Base-by-base conservation (phyloP, 1,139 yeast species). In the Saccharomyces hybrid region DNA sequence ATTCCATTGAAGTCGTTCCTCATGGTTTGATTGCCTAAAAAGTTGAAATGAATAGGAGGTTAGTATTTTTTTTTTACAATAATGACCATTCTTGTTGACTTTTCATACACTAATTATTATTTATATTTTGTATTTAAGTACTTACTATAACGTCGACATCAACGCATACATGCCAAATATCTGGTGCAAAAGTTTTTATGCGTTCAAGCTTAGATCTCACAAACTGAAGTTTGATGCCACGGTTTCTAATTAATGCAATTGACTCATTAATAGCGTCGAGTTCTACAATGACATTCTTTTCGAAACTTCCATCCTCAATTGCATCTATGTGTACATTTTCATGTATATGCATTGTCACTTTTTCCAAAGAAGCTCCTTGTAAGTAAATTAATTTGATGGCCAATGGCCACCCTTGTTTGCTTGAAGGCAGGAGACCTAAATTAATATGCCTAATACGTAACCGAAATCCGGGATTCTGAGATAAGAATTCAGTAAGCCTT, bases 101-200 rank as follows among this genome's bases (percentile, higher is more conserved):
- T 20, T 16, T 38, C n/a, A 20, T 9, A 9, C 9, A 16, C 11
- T 38, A 6, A n/a, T 32, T 32, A 5, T 32, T n/a, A n/a, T 32
- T 32, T 32, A 9, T 32, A 38, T 38, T 38, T 11, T 16, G 11
- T 29, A 11, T 38, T 38, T 38, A 38, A 9, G 44, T 38, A 38
- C 25, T 38, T 9, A 38, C 25, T 9, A 16, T 7, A 3, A 64
- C 62, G 47, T 61, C 63, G n/a, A 77, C 71, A 60, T 86, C 95
- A 3, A 81, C 76, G 34, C 87, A 88, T 5, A 85, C 72, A 62
- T 88, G 96, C 85, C 88, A 85, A 2, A 88, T 81, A 51, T 85
- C 95, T 0, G 96, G 96, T 0, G 96, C 95, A 74, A 84, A 89
- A 0, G 93, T 86, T 71, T 88, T 88, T 54, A 89, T 86, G 60